A percentile compares a stretch with the other conserved stretches of the same genome.
phyloP scores from a whole-genome alignment of 2,329 filamentous ascomycete genomes.

The Microcyclospora pomicola region DNA sequence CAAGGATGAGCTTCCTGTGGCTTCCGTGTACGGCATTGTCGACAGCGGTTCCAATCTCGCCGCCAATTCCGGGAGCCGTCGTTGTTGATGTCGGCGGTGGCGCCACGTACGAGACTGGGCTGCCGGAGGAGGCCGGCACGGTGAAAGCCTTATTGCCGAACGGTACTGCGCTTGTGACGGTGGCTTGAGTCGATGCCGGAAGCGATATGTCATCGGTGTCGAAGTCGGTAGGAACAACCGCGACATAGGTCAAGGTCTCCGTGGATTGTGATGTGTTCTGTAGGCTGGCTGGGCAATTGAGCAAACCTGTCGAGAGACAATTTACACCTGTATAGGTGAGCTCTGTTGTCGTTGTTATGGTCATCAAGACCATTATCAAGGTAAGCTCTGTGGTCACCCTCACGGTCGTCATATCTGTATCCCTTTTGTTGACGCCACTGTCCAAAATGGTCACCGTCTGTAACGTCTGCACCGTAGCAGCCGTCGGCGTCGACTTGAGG shows the following conservation, averaged over 20 bases:
- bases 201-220: not conserved
- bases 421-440: constrained; percentile 26
- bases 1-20: not conserved
- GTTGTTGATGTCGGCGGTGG: not conserved
- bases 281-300: too few relatives aligned
- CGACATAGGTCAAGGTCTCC: too few relatives aligned
- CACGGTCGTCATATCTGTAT: too few relatives aligned
- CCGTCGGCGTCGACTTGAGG: constrained; percentile 13
- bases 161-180: not conserved
- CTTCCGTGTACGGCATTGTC: not conserved
- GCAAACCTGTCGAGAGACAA: too few relatives aligned
- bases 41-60: too few relatives aligned
- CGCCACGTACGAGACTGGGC: not conserved
- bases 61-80: too few relatives aligned
- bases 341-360: too few relatives aligned
- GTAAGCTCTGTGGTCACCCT: too few relatives aligned
- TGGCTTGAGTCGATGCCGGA: not conserved
- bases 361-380: too few relatives aligned
- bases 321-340: too few relatives aligned
- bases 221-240: too few relatives aligned
- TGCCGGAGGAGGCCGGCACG: not conserved
- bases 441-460: constrained; percentile 24
- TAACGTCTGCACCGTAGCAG: constrained; percentile 8
- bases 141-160: not conserved
- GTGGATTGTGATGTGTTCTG: too few relatives aligned